Evolutionary conservation across 805 yeast genomes (phyloP).

Genomic region (Yamadazyma insecticola): DNA sequence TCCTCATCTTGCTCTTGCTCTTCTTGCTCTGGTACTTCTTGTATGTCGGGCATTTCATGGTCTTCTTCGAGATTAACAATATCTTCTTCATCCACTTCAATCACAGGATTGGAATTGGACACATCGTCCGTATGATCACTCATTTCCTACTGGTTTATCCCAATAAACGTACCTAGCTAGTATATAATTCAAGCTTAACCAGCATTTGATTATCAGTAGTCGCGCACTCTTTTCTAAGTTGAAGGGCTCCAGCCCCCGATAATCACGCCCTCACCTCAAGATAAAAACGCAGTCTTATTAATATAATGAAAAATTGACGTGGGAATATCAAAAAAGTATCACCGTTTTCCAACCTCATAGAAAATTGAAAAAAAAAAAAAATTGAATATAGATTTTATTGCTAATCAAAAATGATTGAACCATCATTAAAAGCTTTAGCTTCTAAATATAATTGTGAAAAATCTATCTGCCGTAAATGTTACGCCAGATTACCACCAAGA

Average conservation of each 20-base stretch:
- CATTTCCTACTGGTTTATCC: no score
- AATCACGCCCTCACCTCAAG: no score
- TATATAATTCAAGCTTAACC: no score
- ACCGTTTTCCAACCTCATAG: no score
- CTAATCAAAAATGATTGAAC: constrained; percentile 87
- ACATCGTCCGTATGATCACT: constrained; percentile 1
- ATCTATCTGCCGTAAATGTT: constrained; percentile 98
- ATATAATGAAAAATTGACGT: no score
- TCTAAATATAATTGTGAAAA: constrained; percentile 99
- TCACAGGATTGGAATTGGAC: no score
- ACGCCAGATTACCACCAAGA: constrained; percentile 99
- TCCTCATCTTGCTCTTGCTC: constrained; percentile 4
- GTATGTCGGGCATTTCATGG: constrained; percentile 3
- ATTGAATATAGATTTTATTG: constrained; percentile 3
- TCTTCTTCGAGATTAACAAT: constrained; percentile 1
- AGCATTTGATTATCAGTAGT: background rate
- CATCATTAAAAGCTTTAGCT: constrained; percentile 98
- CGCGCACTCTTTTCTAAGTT: background rate
- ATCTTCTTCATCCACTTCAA: constrained; percentile 1
- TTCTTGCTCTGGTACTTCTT: constrained; percentile 1
- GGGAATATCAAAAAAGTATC: no score
- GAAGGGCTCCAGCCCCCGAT: background rate
- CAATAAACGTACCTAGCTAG: no score
- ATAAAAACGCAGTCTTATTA: no score
- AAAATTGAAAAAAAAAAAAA: no score